phyloP scores from a whole-genome alignment of 306 rosid species.

The Ormosia semicastrata region DNA sequence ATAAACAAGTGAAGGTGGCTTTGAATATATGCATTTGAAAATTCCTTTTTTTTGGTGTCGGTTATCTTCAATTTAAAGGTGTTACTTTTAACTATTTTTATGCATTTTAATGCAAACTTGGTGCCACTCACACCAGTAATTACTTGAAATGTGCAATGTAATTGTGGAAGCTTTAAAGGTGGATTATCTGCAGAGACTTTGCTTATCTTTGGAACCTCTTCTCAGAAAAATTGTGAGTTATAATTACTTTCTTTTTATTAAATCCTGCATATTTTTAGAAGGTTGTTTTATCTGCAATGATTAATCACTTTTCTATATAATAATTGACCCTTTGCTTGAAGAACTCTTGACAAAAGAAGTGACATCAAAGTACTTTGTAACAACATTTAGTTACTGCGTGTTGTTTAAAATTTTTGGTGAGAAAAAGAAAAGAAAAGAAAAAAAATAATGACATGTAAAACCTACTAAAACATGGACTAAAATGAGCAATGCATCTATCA shows the following conservation, averaged over 20 bases:
- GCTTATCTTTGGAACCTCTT: slow-evolving; percentile 82
- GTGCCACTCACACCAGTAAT: slow-evolving; percentile 24
- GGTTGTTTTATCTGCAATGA: not conserved
- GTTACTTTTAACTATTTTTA: not conserved
- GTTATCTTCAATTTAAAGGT: slow-evolving; percentile 11
- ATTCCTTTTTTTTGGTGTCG: not conserved
- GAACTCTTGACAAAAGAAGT: not conserved
- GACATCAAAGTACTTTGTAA: not conserved
- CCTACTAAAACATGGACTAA: not conserved
- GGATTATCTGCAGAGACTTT: slow-evolving; percentile 81
- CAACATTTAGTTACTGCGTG: not conserved
- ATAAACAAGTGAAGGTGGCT: not conserved
- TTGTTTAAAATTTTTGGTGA: not conserved
- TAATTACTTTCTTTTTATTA: not conserved
- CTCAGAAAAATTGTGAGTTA: slow-evolving; percentile 85
- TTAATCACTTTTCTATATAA: not conserved
- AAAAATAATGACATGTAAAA: not conserved
- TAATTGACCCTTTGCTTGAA: not conserved
- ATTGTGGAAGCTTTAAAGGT: slow-evolving; percentile 89
- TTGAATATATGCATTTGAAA: slow-evolving; percentile 4
- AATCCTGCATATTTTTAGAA: not conserved
- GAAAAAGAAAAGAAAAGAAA: not conserved
- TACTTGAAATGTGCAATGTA: slow-evolving; percentile 51
- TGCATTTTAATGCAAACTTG: slow-evolving; percentile 20
- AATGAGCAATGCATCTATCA: not conserved